Evolutionary conservation across 2,329 filamentous ascomycete genomes (phyloP).

Genomic region (Cytospora piceae): DNA sequence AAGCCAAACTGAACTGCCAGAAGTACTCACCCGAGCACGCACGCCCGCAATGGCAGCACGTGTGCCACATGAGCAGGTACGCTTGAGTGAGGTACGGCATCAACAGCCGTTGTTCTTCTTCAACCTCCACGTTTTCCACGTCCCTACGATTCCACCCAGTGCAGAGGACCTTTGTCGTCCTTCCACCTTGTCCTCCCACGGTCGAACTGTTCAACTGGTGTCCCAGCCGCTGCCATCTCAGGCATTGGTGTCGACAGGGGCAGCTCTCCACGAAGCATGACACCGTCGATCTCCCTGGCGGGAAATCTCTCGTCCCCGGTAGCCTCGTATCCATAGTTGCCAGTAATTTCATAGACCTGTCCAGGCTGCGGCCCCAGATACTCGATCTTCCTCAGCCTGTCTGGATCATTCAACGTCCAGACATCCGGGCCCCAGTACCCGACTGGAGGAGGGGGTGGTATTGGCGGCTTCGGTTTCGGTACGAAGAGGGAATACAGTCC

Average conservation of each 20-base stretch:
- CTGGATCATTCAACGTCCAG: not conserved
- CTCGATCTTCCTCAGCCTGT: not conserved
- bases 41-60: too few species aligned
- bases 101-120: not conserved
- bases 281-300: conserved; percentile 1
- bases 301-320: conserved; percentile 9
- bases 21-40: too few species aligned
- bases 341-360: not conserved
- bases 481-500: not conserved
- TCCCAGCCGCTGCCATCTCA: not conserved
- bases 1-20: too few species aligned
- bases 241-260: not conserved
- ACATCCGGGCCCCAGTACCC: conserved; percentile 5
- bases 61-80: too few species aligned
- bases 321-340: conserved; percentile 5
- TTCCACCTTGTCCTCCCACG: not conserved
- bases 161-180: not conserved
- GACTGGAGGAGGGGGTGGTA: not conserved
- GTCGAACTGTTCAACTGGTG: not conserved
- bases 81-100: too few species aligned
- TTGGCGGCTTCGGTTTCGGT: not conserved
- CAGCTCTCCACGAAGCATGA: conserved; percentile 2
- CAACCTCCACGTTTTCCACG: too few species aligned
- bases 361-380: conserved; percentile 4
- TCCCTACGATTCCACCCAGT: not conserved